Base-by-base conservation (phyloP, 2,329 filamentous ascomycete genomes). In the Cladorrhinum sp. region DNA sequence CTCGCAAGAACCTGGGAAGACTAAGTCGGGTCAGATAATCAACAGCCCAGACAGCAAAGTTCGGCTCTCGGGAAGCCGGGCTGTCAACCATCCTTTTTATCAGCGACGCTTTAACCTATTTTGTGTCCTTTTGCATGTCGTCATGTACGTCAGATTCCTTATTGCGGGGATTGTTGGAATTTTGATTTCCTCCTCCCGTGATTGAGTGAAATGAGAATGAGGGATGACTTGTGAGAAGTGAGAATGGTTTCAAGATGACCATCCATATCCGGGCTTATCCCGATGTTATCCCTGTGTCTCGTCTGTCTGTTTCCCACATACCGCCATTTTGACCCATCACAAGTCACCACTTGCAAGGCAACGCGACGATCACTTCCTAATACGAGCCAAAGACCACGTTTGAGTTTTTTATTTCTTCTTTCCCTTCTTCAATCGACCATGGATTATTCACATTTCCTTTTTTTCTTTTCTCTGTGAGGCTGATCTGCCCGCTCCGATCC, bases 81-180 rank as follows among this genome's bases (percentile, higher is more conserved):
- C 20, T 45, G 32, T 32, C 2, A 23, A 36, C 24, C 9, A 56
- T 25, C n/a, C 25, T 55, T 27, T 23, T 38, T 38, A 27, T n/a
- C 32, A 25, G 7, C 32, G 18, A 41, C 12, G 18, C 49, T 12
- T 29, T 56, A 3, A 16, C 53, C 38, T 38, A 23, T 56, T 56
- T 56, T 48, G 38, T 13, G 41, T 16, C 32, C 7, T 7, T 38
- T 49, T 56, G 53, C 53, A 56, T 45, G 52, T 55, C 38, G 52
- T n/a, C 52, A 55, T 56, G 53, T 49, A 56, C 53, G 53, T 56
- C 53, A 56, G 53, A 56, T 49, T 55, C 24, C 23, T 16, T 50
- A n/a, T 16, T 56, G 53, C 53, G 53, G 53, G 53, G 53, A 32
- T 45, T 48, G 10, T 49, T 38, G 22, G 5, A 9, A 16, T 45